phyloP scores from a whole-genome alignment of 257 asterid species.

The Petunia axillaris region DNA sequence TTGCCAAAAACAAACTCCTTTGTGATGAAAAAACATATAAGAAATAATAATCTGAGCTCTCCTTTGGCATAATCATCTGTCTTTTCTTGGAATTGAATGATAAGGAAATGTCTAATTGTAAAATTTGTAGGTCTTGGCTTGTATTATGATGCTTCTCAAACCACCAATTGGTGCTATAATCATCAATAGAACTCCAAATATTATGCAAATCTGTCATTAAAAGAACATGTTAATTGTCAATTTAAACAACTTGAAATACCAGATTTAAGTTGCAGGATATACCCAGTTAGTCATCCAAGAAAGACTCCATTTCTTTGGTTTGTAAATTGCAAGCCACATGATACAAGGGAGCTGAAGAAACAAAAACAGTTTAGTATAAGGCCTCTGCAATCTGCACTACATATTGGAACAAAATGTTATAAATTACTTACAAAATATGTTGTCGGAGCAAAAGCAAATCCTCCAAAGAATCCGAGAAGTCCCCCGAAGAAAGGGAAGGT shows the following conservation, averaged over 20 bases:
- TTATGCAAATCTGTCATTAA: conserved; percentile 42
- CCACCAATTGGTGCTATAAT: conserved; percentile 52
- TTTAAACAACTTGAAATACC: neutral
- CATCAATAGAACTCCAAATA: conserved; percentile 44
- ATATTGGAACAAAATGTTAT: neutral
- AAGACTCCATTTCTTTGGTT: conserved; percentile 59
- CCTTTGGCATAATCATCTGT: neutral
- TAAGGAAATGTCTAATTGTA: conserved; percentile 38
- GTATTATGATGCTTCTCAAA: conserved; percentile 40
- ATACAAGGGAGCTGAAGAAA: conserved; percentile 73
- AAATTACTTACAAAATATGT: conserved; percentile 77
- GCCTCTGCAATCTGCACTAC: neutral
- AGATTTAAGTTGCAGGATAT: conserved; percentile 15
- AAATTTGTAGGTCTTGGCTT: conserved; percentile 42
- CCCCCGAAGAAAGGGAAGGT: conserved; percentile 95
- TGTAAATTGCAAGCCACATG: conserved; percentile 79
- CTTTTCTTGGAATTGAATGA: neutral
- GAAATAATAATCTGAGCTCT: neutral
- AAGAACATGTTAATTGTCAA: neutral
- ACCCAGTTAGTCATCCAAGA: conserved; percentile 84
- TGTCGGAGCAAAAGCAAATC: conserved; percentile 95
- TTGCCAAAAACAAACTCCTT: conserved; percentile 1
- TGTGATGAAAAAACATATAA: neutral
- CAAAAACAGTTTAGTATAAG: neutral
- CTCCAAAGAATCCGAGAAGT: conserved; percentile 89